Evolutionary conservation across 352 stramenopile species (phyloP).

Genomic region (Phytophthora citricola): DNA sequence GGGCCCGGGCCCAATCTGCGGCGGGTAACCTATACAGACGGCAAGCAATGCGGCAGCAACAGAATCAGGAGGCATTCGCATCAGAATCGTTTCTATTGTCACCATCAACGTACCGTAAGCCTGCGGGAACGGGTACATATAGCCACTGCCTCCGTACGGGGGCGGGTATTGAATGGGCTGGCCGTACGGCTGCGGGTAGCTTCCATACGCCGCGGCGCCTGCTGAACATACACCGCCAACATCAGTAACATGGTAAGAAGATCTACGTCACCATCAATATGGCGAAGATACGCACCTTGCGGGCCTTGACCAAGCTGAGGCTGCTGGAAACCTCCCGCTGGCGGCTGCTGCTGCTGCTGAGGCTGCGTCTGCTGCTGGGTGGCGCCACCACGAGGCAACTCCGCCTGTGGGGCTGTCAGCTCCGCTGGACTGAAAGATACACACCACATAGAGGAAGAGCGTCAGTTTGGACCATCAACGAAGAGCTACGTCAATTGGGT

Average conservation of each 20-base stretch:
- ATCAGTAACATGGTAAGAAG: not conserved
- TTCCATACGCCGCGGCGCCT: constrained; percentile 61
- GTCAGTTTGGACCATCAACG: not conserved
- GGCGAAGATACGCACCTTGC: constrained; percentile 36
- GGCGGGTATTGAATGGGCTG: constrained; percentile 82
- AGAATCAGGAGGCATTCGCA: constrained; percentile 13
- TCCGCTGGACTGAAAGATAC: constrained; percentile 55
- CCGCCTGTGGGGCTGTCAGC: constrained; percentile 46
- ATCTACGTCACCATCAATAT: not conserved
- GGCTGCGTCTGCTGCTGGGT: constrained; percentile 35
- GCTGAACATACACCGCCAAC: not conserved
- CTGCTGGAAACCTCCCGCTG: constrained; percentile 34
- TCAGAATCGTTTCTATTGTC: not conserved
- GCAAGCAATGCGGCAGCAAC: not conserved
- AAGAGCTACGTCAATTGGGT: constrained; percentile 2
- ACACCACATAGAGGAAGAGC: not conserved
- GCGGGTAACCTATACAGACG: constrained; percentile 67
- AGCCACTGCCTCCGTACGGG: constrained; percentile 72
- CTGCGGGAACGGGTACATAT: constrained; percentile 90
- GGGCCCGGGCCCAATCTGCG: constrained; percentile 83
- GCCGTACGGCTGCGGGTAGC: constrained; percentile 78
- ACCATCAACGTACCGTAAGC: constrained; percentile 62
- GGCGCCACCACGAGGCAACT: constrained; percentile 40
- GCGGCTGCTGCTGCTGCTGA: constrained; percentile 27
- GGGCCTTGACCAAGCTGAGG: constrained; percentile 53